Base-by-base conservation (phyloP, 2,329 filamentous ascomycete species). In the Didymella arachidicola region DNA sequence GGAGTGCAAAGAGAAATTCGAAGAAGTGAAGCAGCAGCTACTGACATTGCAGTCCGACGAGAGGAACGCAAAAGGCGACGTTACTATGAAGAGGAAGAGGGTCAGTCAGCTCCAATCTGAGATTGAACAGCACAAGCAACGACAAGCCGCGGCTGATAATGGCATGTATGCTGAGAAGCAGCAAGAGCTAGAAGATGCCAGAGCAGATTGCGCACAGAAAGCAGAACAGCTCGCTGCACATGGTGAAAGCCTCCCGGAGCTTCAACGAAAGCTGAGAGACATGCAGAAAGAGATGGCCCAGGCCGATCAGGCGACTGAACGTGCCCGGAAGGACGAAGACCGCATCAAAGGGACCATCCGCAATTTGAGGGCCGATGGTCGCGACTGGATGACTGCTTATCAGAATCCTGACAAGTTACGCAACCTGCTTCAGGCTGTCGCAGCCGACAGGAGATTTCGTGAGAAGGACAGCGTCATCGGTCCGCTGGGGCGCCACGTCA, bases 401-500 rank as follows among this genome's bases (percentile, higher is more conserved):
- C 85, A 88, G 41, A 74, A 77, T 1, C 59, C 65, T 10, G 84
- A 83, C 39, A 64, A 58, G 22, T 84, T 96, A 68, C 81, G 83
- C 1, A 78, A 81, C 2, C 83, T 97, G 3, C 78, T 96, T 7
- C 81, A 79, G 52, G 84, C 83, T n/a, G 91, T 98, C 60, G 82
- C 86, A 6, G 79, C 81, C n/a, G 91, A 96, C 57, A 76, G 63
- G 2, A 82, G 87, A 0, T 98, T 96, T 71, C 79, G 81, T 25
- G 80, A 85, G 42, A 88, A 84, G 61, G 95, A 41, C 7, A 46
- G 47, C 12, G 51, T 95, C 2, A 81, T 98, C 32, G 95, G 95
- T 0, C 95, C 95, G 0, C 81, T 98, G 14, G 95, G 93, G 29
- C 81, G 87, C 25, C 86, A 95, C 69, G 83, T 99, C 50, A 88